phyloP scores from a whole-genome alignment of 768 basidiomycete genomes.

The Roridomyces roridus region DNA sequence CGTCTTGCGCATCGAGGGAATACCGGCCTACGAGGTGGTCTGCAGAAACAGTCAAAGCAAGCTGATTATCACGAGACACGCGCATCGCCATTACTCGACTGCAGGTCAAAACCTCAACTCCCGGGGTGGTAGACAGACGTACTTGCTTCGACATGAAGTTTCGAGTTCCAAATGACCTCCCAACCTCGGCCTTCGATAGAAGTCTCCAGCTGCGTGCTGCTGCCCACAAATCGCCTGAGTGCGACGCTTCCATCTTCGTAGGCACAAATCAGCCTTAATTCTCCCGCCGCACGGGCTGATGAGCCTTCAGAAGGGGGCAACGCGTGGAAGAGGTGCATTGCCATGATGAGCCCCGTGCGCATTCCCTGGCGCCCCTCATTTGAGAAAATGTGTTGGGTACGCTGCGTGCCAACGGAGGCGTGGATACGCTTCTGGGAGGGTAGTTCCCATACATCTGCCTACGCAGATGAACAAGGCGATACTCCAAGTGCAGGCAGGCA shows the following conservation, averaged over 20 bases:
- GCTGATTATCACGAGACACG: constrained; percentile 58
- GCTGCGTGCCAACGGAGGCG: constrained; percentile 79
- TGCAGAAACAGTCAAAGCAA: constrained; percentile 84
- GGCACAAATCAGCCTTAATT: constrained; percentile 70
- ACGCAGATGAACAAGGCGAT: constrained; percentile 4
- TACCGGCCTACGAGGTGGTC: constrained; percentile 83
- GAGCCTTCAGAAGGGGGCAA: constrained; percentile 11
- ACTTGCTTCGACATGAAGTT: constrained; percentile 80
- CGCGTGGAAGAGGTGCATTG: constrained; percentile 67
- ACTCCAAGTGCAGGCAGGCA: constrained; percentile 19
- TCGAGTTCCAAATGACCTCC: constrained; percentile 68
- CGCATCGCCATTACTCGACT: constrained; percentile 94
- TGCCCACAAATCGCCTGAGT: constrained; percentile 58
- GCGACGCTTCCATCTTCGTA: constrained; percentile 91
- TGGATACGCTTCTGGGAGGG: constrained; percentile 75
- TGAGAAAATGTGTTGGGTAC: constrained; percentile 40
- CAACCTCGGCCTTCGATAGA: constrained; percentile 79
- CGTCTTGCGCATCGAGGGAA: constrained; percentile 48
- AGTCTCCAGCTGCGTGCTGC: constrained; percentile 36
- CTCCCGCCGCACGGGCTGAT: no score
- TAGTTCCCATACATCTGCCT: constrained; percentile 91
- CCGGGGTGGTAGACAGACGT: no score
- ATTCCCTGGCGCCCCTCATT: constrained; percentile 57
- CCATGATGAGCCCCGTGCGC: constrained; percentile 86
- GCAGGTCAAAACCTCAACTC: no score